A percentile compares a stretch with the other conserved stretches of the same genome.
Conservation (phyloP, 306 rosid genomes). For the Vigna hirtella region DNA sequence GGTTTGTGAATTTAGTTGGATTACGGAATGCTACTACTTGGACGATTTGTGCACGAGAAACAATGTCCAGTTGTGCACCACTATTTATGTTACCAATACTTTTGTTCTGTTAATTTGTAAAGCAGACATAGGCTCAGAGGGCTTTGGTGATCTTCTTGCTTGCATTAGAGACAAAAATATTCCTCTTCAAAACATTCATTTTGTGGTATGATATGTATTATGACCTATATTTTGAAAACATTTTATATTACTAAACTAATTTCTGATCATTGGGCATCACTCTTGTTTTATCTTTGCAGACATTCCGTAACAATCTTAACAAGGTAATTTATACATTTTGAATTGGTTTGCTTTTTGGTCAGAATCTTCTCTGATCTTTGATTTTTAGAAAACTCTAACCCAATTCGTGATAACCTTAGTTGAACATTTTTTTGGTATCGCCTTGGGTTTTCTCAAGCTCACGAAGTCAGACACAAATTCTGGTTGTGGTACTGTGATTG, state of each 20-base stretch:
- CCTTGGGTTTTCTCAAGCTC: no score
- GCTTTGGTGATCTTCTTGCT: constrained; percentile 90
- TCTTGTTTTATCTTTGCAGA: constrained; percentile 59
- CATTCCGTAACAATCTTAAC: constrained; percentile 91
- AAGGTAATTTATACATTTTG: constrained; percentile 66
- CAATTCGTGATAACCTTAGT: constrained; percentile 2
- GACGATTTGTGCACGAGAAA: constrained; percentile 33
- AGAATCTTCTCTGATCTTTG: constrained; percentile 1
- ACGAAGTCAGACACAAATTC: no score
- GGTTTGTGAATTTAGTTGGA: constrained; percentile 2
- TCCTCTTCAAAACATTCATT: constrained; percentile 90
- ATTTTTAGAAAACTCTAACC: neutral
- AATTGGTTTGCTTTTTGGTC: constrained; percentile 1
- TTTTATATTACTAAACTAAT: constrained; percentile 30
- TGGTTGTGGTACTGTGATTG: no score
- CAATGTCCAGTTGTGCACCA: constrained; percentile 23
- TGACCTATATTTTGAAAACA: constrained; percentile 24
- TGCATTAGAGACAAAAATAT: constrained; percentile 87
- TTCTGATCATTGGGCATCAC: constrained; percentile 37
- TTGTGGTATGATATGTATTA: constrained; percentile 73
- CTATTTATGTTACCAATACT: constrained; percentile 10
- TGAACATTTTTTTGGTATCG: neutral
- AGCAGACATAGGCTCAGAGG: constrained; percentile 90
- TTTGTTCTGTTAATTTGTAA: constrained; percentile 22
- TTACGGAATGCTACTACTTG: constrained; percentile 20